Base-by-base conservation (phyloP, 805 yeast genomes). In the Peterozyma toletana region DNA sequence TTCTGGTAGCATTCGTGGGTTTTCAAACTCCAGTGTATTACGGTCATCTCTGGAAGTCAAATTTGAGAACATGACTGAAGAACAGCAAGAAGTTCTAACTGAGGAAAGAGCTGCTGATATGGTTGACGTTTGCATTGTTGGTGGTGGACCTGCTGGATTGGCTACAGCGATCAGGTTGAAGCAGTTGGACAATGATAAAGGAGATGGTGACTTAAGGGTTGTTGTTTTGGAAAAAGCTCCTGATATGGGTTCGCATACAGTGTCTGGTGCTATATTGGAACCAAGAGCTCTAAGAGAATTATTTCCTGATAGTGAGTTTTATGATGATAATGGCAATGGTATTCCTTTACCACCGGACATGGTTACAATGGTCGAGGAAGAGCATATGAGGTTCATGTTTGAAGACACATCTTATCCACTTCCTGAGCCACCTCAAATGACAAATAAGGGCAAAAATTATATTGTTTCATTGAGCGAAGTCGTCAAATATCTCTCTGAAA, bases 81-180 rank as follows among this genome's bases (percentile, higher is more conserved):
- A 78, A 15, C 68, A 70, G 38, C 66, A 66, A 50, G 76, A 64
- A 33, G 45, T 65, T 3, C 62, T 83, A 13, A 67, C 67, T 1
- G 83, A 78, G 48, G 86, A 82, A 49, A 70, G 98, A 45, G 95
- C 86, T 5, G 76, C 72, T 11, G 99, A 93, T 57, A 76, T 78
- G 30, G 96, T 87, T 11, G 99, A 93, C 61, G 96, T 93, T 17
- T 86, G 95, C 55, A 88, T 93, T 41, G 96, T 93, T 2, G 99
- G 99, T 37, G 98, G 95, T 33, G 99, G 99, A 0, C 98, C 98
- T 6, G 95, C 98, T 1, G 99, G 99, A 3, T 68, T 93, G 41
- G 90, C 96, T 1, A 83, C 99, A 2, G 98, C 98, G 11, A 93
- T 93, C 49, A 75, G 77, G 52, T 68, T 88, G 48, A 93, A 93